Evolutionary conservation across 176 grass and related monocot species (phyloP), one percentile per base, ranked within the genome.

Genomic region (Saccharum spontaneum): DNA sequence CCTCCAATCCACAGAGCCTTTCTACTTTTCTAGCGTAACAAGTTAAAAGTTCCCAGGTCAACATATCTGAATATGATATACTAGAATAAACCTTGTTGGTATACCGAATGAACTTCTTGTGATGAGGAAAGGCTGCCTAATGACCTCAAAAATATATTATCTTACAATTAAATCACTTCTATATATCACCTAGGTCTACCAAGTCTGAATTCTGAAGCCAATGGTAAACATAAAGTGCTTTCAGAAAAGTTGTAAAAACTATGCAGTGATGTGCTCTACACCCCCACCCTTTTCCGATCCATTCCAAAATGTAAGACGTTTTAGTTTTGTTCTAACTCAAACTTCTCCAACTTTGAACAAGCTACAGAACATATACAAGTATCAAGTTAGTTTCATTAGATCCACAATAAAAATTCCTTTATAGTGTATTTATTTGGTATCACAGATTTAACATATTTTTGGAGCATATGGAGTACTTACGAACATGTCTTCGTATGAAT

Each of bases 41-140:
- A 55, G 59, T n/a, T 12, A 33, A 76, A 81, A 55, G 31, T 45
- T 8, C 10, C 61, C 11, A 76, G 12, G 59, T 6, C 4, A 4
- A 50, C 44, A 10, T 33, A 8, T 50, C 14, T 39, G 72, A 55
- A 55, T n/a, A 33, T 6, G 62, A 24, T 37, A 36, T 36, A 14
- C 0, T 70, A 81, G 12, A 55, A 67, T 84, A 73, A 6, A 63
- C 31, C 73, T 63, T 62, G 80, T 72, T 66, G 75, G 67, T 79
- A 49, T 18, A 79, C 67, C 67, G 78, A 64, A 72, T 23, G 71
- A 49, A 62, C n/a, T 78, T 86, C 37, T 80, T 63, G 33, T 79
- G 74, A 88, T 37, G 34, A 65, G 71, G 73, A 84, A 83, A 73
- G 67, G 17, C 48, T 67, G 67, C 67, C 75, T 24, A 81, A 76